Base-by-base conservation (phyloP, 176 grass and related monocot genomes). In the Bolboschoenus planiculmis region DNA sequence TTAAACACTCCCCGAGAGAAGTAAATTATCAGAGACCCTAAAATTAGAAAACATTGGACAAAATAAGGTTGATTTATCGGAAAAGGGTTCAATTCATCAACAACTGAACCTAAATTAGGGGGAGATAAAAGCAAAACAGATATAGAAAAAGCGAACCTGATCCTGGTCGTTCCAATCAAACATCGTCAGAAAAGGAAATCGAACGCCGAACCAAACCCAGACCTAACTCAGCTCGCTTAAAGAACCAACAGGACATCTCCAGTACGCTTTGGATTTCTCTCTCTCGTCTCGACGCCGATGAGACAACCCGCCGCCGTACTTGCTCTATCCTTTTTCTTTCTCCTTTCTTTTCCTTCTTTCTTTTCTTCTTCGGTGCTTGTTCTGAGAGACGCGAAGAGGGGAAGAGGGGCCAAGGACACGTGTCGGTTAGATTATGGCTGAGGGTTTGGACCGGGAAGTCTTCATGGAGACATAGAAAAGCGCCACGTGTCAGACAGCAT, bases 111-210 rank as follows among this genome's bases (percentile, higher is more conserved):
- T 36, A 16, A 15, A 33, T 3, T 37, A 66, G 16, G 7, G 33
- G 7, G 18, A 55, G 39, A 59, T 27, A 37, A 26, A 72, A 43
- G 3, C 20, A 42, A 67, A 37, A 7, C 4, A 18, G 21, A 79
- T 47, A 36, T n/a, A 10, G 37, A 10, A 27, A 74, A 14, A 77
- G 7, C 4, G 29, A 59, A 85, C 83, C 78, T 82, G 85, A 73
- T 82, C 85, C 43, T 86, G 78, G 34, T 86, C 85, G 85, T 81
- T 86, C 85, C 85, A 86, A 86, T 86, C 78, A 86, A 82, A 86
- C 85, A 86, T 86, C 35, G 61, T 86, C 64, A 81, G 68, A 86
- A 81, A 54, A 76, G 51, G 48, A 57, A 70, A 42, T 21, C 2
- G 53, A 72, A 23, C 20, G n/a, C 9, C 53, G 39, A 55, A 20